Percentiles rank a stretch among this genome's conserved stretches.
Conservation (phyloP, 495 filamentous ascomycete genomes). For the Penicillium coffeae region DNA sequence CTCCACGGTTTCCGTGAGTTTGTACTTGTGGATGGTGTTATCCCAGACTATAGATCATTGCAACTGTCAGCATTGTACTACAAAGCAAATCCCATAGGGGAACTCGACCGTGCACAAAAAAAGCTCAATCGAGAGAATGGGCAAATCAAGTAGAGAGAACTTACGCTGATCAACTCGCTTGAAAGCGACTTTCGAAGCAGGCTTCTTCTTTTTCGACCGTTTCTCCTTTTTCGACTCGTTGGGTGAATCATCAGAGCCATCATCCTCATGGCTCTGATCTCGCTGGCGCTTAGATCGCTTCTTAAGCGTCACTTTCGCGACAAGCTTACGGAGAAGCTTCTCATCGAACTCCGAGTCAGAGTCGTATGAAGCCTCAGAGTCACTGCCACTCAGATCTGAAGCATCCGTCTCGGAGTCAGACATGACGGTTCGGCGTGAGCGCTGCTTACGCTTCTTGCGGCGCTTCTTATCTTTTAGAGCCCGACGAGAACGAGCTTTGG, state of each 20-base stretch:
- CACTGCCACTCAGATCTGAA: conserved; percentile 25
- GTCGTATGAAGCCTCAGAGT: conserved; percentile 27
- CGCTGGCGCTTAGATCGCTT: conserved; percentile 33
- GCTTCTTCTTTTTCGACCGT: conserved; percentile 41
- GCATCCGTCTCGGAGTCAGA: conserved; percentile 36
- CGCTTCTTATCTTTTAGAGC: conserved; percentile 31
- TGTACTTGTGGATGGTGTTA: conserved; percentile 75
- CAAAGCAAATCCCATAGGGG: too few relatives aligned
- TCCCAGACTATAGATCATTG: conserved; percentile 57
- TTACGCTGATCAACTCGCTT: conserved; percentile 79
- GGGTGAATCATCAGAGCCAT: conserved; percentile 5
- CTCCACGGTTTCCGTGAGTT: conserved; percentile 75
- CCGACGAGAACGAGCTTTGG: conserved; percentile 48
- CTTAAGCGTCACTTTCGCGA: conserved; percentile 48
- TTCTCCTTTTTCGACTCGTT: conserved; percentile 15
- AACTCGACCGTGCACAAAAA: too few relatives aligned
- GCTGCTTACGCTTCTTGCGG: conserved; percentile 40
- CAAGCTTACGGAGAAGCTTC: conserved; percentile 44
- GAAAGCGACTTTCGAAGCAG: conserved; percentile 67
- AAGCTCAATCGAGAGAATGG: too few relatives aligned
- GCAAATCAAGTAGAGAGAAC: too few relatives aligned
- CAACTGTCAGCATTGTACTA: too few relatives aligned
- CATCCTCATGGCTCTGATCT: conserved; percentile 24
- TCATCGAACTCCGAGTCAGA: conserved; percentile 29
- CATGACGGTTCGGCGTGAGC: conserved; percentile 28